Evolutionary conservation across 1,284 basidiomycete genomes (phyloP).

Genomic region (Erythrobasidium hasegawianum): DNA sequence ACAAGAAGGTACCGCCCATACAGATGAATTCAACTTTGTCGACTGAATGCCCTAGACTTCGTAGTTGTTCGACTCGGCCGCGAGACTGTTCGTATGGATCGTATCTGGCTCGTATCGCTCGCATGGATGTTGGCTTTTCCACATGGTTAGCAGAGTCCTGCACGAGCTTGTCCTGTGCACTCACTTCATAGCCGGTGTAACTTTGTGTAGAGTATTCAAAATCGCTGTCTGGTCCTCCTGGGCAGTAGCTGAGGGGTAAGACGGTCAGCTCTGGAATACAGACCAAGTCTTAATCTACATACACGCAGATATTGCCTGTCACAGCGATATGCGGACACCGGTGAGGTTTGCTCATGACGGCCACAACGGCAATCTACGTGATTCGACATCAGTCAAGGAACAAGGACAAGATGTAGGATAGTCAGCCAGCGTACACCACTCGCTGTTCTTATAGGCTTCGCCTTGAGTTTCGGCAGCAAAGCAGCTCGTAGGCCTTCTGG

Average conservation of each 20-base stretch:
- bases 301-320: constrained; percentile 99
- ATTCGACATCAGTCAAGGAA: not conserved
- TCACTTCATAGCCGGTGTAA: constrained; percentile 85
- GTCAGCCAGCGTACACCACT: constrained; percentile 70
- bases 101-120: constrained; percentile 94
- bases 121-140: constrained; percentile 89
- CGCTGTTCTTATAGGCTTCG: constrained; percentile 94
- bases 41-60: constrained; percentile 89
- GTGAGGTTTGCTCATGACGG: constrained; percentile 99
- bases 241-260: constrained; percentile 81
- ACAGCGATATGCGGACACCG: constrained; percentile 99
- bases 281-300: no score
- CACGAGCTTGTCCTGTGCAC: no score
- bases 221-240: constrained; percentile 97
- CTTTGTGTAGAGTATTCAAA: constrained; percentile 99
- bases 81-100: constrained; percentile 98
- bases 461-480: constrained; percentile 82
- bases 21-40: constrained; percentile 68
- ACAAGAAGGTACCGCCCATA: constrained; percentile 99
- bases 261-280: no score
- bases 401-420: no score
- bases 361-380: constrained; percentile 70
- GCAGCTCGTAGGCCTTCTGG: constrained; percentile 95
- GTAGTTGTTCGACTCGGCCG: constrained; percentile 90
- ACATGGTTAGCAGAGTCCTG: constrained; percentile 30